Percentiles rank a stretch among this genome's conserved stretches.
These are phyloP conservation scores for Paraglomus brasilianum DNA, from an alignment of 192 early-diverging fungal species.

Conservation along the genomic window DNA sequence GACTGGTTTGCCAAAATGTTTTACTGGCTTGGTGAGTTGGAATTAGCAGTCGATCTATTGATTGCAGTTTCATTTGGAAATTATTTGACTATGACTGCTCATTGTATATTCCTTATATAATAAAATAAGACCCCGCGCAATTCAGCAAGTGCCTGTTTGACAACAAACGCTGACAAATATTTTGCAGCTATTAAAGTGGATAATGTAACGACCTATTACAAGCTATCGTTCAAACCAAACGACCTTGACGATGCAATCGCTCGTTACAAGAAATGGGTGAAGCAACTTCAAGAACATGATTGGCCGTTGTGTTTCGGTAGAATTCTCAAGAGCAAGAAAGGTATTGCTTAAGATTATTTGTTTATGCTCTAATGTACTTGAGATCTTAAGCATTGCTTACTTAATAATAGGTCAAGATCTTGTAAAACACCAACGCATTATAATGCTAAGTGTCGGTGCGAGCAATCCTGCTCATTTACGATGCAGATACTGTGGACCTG, in stretches of 20 bases:
- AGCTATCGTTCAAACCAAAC: slow-evolving; percentile 76
- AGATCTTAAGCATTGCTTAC: neutral
- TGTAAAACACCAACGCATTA: neutral
- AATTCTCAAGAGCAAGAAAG: slow-evolving; percentile 36
- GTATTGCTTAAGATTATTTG: slow-evolving; percentile 1
- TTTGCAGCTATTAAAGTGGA: slow-evolving; percentile 71
- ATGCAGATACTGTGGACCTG: slow-evolving; percentile 22
- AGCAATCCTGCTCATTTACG: slow-evolving; percentile 14
- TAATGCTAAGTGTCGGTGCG: slow-evolving; percentile 30
- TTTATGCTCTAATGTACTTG: neutral
- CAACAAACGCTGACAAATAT: slow-evolving; percentile 73
- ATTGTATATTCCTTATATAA: neutral
- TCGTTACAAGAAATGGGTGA: slow-evolving; percentile 75
- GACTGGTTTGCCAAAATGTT: slow-evolving; percentile 72
- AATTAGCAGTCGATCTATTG: neutral
- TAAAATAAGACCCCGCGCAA: slow-evolving; percentile 71
- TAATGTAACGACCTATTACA: slow-evolving; percentile 69
- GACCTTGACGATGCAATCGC: slow-evolving; percentile 69
- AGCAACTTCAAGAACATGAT: slow-evolving; percentile 65
- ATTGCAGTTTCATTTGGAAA: neutral
- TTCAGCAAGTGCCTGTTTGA: slow-evolving; percentile 72
- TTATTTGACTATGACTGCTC: neutral
- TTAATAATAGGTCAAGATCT: slow-evolving; percentile 4
- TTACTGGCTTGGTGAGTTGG: slow-evolving; percentile 75
- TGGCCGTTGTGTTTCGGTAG: slow-evolving; percentile 87